Percentiles rank a stretch among this genome's conserved stretches.
These are phyloP conservation scores for Pyrus pyrifolia DNA, from an alignment of 306 rosid species.

Conservation along the genomic window DNA sequence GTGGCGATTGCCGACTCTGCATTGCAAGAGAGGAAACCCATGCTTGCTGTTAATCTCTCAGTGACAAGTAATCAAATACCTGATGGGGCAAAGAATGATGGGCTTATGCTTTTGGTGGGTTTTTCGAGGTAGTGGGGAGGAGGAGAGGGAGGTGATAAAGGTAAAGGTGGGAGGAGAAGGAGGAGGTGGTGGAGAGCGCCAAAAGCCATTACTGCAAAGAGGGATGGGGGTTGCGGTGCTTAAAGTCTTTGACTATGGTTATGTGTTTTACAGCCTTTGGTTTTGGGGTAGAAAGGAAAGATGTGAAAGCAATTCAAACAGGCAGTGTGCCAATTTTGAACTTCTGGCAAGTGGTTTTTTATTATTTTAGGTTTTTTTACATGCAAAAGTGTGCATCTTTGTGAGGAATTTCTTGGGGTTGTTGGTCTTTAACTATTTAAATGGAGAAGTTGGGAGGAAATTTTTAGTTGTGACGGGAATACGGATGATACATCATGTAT, in stretches of 20 bases:
- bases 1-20: slow-evolving; percentile 68
- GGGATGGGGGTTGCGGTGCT: slow-evolving; percentile 1
- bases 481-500: too few relatives aligned
- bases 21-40: slow-evolving; percentile 80
- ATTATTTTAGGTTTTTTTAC: slow-evolving; percentile 18
- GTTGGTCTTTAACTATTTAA: neutral
- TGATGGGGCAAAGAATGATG: neutral
- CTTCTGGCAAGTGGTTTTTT: neutral
- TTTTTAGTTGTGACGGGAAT: too few relatives aligned
- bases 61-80: neutral
- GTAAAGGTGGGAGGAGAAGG: neutral
- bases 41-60: neutral
- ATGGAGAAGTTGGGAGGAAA: neutral
- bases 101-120: neutral
- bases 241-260: neutral
- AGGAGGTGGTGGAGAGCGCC: slow-evolving; percentile 19
- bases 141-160: neutral
- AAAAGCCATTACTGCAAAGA: slow-evolving; percentile 37
- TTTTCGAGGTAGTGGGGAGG: neutral
- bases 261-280: slow-evolving; percentile 31
- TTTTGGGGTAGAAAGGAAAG: neutral
- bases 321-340: slow-evolving; percentile 9
- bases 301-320: slow-evolving; percentile 17
- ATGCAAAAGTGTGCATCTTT: slow-evolving; percentile 50
- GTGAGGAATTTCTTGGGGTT: slow-evolving; percentile 13